A percentile compares a stretch with the other conserved stretches of the same genome.
Evolutionary conservation across 225 moss, liverwort and hornwort genomes (phyloP).

Genomic region (Physcomitrellopsis africana): DNA sequence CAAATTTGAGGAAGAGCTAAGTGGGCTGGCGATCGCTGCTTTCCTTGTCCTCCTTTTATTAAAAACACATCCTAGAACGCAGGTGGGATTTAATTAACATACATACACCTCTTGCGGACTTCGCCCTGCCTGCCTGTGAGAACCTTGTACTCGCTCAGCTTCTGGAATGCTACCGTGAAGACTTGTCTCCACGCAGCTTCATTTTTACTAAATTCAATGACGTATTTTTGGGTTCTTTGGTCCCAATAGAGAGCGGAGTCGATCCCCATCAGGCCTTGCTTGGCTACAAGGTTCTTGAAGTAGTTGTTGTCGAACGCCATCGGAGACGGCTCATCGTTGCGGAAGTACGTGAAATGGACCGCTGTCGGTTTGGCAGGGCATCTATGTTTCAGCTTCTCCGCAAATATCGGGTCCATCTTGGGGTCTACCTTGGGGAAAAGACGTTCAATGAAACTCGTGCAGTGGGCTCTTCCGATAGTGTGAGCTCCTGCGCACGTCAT

Average conservation of each 20-base stretch:
- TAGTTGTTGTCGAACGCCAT: slow-evolving; percentile 79
- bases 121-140: slow-evolving; percentile 50
- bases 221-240: slow-evolving; percentile 39
- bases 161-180: slow-evolving; percentile 45
- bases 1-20: no score
- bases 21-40: no score
- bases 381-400: slow-evolving; percentile 32
- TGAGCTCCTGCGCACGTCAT: slow-evolving; percentile 49
- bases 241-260: slow-evolving; percentile 57
- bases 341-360: slow-evolving; percentile 63
- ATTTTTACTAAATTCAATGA: slow-evolving; percentile 47
- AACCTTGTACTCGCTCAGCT: slow-evolving; percentile 46
- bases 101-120: slow-evolving; percentile 50
- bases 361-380: slow-evolving; percentile 32
- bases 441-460: slow-evolving; percentile 48
- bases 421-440: slow-evolving; percentile 58
- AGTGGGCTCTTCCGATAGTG: slow-evolving; percentile 67
- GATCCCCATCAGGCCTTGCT: slow-evolving; percentile 55
- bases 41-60: no score
- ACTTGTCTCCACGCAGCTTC: slow-evolving; percentile 36
- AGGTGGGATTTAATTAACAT: slow-evolving; percentile 27
- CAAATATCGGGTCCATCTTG: slow-evolving; percentile 38
- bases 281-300: slow-evolving; percentile 49
- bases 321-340: slow-evolving; percentile 70
- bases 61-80: no score